Base-by-base conservation (phyloP, 176 grass and related monocot species). In the Saccharum officinarum region DNA sequence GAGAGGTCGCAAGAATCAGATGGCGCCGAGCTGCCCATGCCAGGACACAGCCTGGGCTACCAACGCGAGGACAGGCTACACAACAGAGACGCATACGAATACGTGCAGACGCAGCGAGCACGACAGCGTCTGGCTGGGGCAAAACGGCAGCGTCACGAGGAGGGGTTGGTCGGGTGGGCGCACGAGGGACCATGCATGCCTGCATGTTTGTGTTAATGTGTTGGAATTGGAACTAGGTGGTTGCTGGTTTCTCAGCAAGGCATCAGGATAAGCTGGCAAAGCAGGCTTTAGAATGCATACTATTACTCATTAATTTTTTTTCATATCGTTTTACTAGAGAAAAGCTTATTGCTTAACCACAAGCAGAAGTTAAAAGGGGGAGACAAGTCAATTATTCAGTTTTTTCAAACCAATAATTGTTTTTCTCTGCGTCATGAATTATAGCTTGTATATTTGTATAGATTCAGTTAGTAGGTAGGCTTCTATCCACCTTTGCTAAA, bases 81-180 rank as follows among this genome's bases (percentile, higher is more conserved):
- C 61, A 12, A 67, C 62, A 80, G 76, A 79, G 61, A 80, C 39
- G 17, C 26, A 47, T 66, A 80, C 40, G 62, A 34, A 67, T 79
- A 64, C 77, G 57, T 30, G 38, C 77, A 65, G 77, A 26, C 20
- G 28, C 40, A 67, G 77, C 25, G 60, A 63, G 77, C 25, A 33
- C 38, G 59, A 44, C 76, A 64, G 37, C 76, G 41, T n/a, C 49
- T 3, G 60, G 61, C n/a, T n/a, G 62, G 66, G 6, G 25, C 74
- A 82, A 47, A 68, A 83, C 80, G 70, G 52, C 86, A 88, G 73
- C 62, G 50, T 79, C 63, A 67, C 28, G 30, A 80, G 41, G 28
- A 47, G 61, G 23, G 10, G 10, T 2, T 57, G 52, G 8, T 18
- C 8, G 26, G 60, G 25, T 80, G 41, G 77, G 26, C 41, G 17